Base-by-base conservation (phyloP, 225 moss, liverwort and hornwort genomes). In the Pseudoscleropodium purum region DNA sequence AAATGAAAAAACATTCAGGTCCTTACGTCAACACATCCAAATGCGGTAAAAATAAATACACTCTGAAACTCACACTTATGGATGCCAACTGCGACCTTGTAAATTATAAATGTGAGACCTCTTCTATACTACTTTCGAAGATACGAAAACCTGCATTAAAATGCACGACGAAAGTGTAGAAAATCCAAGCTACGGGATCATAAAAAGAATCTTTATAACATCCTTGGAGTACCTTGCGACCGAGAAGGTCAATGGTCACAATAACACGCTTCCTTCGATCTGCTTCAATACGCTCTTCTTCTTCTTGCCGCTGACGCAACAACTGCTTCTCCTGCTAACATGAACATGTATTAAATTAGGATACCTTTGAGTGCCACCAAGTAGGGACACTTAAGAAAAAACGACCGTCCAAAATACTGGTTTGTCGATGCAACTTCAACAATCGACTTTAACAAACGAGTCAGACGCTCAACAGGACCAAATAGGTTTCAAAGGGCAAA, bases 201-300 rank as follows among this genome's bases (percentile, higher is more conserved):
- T 39, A 75, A 66, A 61, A 61, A 19, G 45, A 64, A 85, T 86
- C 54, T 51, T 47, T 33, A 70, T 30, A 75, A 85, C 69, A 84
- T 84, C 59, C 81, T 70, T 64, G n/a, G 5, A 76, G 52, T 95
- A 98, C 98, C 97, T 99, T 99, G 82, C 98, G 95, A 85, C 97
- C 98, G 43, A 99, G 95, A 86, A 99, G 95, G 82, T 99, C 98
- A 88, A 99, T 94, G 49, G 97, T 96, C 27, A 99, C 97, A 89
- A 95, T 87, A 87, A 99, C 94, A 54, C 92, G 96, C 92, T 99
- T 99, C 62, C 96, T 91, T 83, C 97, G 94, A 86, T 96, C 97
- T 86, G 94, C 96, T 90, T 95, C 95, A 69, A 92, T 91, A 23
- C 93, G 95, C 82, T 96, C 95, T 86, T 97, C 96, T 49, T 99